These are phyloP conservation scores for Pseudomonodictys pantanalensis DNA, from an alignment of 495 filamentous ascomycete species.

Conservation along the genomic window DNA sequence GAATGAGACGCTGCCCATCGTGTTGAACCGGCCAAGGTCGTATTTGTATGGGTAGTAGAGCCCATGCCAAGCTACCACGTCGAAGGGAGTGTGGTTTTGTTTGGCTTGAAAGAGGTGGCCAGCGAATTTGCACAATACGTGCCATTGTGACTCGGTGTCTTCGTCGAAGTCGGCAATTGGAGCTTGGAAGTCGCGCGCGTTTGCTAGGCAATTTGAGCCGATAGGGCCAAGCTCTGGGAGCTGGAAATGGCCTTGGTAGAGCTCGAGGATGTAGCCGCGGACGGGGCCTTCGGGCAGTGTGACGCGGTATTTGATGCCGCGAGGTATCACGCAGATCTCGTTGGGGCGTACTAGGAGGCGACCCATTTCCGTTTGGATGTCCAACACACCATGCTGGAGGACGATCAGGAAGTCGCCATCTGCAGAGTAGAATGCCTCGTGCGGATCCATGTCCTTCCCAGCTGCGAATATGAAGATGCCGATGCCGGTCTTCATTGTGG, in stretches of 20 bases:
- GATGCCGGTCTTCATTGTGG: conserved; percentile 73
- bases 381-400: conserved; percentile 75
- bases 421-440: conserved; percentile 80
- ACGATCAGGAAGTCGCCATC: conserved; percentile 90
- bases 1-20: conserved; percentile 67
- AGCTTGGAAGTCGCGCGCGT: conserved; percentile 83
- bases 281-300: conserved; percentile 62
- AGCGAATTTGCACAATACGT: conserved; percentile 73
- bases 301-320: conserved; percentile 77
- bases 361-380: conserved; percentile 84
- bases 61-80: conserved; percentile 82
- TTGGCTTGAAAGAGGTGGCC: conserved; percentile 71
- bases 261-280: conserved; percentile 81
- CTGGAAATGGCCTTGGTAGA: conserved; percentile 79
- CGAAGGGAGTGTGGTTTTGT: conserved; percentile 74
- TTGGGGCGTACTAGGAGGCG: conserved; percentile 78
- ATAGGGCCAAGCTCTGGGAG: conserved; percentile 89
- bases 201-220: conserved; percentile 82
- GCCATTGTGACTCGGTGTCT: conserved; percentile 51
- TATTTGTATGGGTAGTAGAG: conserved; percentile 84
- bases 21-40: conserved; percentile 77
- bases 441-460: conserved; percentile 69
- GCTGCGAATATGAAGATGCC: conserved; percentile 82
- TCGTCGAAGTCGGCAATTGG: conserved; percentile 76
- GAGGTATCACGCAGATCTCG: conserved; percentile 85